phyloP scores from a whole-genome alignment of 768 basidiomycete genomes.

The Porphyrellus cyaneotinctus region DNA sequence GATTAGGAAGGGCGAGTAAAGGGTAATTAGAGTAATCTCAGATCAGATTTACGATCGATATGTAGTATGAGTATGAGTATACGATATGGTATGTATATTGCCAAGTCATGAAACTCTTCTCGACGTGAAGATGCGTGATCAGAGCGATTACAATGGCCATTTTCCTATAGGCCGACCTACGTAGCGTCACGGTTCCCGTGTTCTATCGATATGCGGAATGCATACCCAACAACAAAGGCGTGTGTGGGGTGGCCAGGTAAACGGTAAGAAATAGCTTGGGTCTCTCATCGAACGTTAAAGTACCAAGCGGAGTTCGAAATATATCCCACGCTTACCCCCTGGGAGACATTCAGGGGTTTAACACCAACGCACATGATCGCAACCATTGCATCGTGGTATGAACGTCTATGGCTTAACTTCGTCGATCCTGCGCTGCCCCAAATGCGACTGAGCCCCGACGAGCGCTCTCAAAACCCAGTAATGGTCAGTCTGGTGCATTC shows the following conservation, averaged over 20 bases:
- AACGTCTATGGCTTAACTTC: conserved; percentile 20
- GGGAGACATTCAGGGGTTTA: too few relatives aligned
- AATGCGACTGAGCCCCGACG: conserved; percentile 60
- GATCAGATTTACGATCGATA: background rate
- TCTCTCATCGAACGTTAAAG: background rate
- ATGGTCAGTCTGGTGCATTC: conserved; percentile 48
- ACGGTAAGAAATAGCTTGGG: conserved; percentile 21
- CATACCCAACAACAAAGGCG: conserved; percentile 45
- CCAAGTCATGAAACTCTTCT: conserved; percentile 87
- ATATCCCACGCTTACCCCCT: too few relatives aligned
- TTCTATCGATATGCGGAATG: conserved; percentile 58
- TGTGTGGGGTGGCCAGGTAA: conserved; percentile 46
- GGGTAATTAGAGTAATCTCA: too few relatives aligned
- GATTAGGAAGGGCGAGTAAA: conserved; percentile 31
- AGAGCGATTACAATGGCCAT: conserved; percentile 82
- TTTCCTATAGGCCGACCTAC: conserved; percentile 46
- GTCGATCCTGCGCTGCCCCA: conserved; percentile 43
- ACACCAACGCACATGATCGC: conserved; percentile 9
- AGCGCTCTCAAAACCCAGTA: conserved; percentile 48
- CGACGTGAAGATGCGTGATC: conserved; percentile 63
- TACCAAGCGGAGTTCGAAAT: conserved; percentile 28
- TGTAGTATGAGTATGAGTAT: background rate
- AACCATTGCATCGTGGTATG: conserved; percentile 19
- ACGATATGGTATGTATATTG: conserved; percentile 37
- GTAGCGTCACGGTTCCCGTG: conserved; percentile 38